These are phyloP conservation scores for Trypanosoma rangeli DNA, from an alignment of 208 protist genomes.

Conservation along the genomic window DNA sequence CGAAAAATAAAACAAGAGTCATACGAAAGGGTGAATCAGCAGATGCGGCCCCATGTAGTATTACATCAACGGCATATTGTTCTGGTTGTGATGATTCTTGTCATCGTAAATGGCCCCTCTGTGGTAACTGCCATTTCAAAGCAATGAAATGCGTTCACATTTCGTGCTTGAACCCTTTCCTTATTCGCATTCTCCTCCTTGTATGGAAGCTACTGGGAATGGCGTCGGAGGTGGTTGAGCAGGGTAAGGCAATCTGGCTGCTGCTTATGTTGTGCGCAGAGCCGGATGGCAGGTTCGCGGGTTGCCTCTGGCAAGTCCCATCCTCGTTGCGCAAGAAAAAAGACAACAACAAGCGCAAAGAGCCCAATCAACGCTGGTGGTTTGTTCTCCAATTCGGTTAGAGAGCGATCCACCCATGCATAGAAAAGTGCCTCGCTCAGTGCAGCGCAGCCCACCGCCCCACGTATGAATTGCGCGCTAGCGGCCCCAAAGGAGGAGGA, in stretches of 20 bases:
- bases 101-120: background rate
- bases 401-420: constrained; percentile 39
- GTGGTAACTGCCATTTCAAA: background rate
- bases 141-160: too few species aligned
- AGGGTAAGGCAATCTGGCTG: constrained; percentile 23
- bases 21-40: background rate
- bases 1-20: background rate
- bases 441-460: constrained; percentile 36
- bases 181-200: background rate
- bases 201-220: background rate
- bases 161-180: background rate
- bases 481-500: constrained; percentile 34
- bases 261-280: constrained; percentile 24
- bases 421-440: constrained; percentile 36
- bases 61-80: background rate
- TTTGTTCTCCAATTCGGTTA: constrained; percentile 25
- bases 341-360: constrained; percentile 46
- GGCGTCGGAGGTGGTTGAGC: constrained; percentile 15
- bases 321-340: constrained; percentile 29
- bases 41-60: background rate
- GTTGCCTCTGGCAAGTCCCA: constrained; percentile 24
- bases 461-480: constrained; percentile 59
- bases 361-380: constrained; percentile 23
- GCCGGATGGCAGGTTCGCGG: constrained; percentile 9
- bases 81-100: background rate